Percentiles rank a stretch among this genome's conserved stretches.
Conservation (phyloP, 2,329 filamentous ascomycete genomes). For the Claviceps monticola region DNA sequence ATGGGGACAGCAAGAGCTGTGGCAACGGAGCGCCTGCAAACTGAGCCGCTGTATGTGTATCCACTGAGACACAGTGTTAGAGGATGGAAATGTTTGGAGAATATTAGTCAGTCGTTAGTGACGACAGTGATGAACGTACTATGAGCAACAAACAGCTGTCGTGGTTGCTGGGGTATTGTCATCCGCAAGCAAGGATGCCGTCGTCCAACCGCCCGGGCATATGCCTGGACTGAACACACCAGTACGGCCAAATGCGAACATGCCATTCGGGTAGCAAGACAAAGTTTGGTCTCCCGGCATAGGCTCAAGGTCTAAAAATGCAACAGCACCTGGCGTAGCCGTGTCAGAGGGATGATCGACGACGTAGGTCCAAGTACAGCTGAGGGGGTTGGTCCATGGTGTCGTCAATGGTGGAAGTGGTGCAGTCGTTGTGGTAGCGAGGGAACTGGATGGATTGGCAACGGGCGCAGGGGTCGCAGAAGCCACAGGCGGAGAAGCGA, state of each 20-base stretch:
- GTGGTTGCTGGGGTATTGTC: constrained; percentile 14
- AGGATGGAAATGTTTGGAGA: neutral
- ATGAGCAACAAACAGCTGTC: constrained; percentile 26
- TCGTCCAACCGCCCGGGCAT: constrained; percentile 27
- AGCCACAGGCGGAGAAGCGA: constrained; percentile 6
- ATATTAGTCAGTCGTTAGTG: too few species aligned
- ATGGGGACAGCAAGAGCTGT: constrained; percentile 24
- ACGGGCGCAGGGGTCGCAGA: constrained; percentile 1
- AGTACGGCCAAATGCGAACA: constrained; percentile 23
- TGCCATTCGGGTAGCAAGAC: constrained; percentile 27
- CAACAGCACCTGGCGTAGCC: constrained; percentile 16
- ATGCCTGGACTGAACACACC: constrained; percentile 27
- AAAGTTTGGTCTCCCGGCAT: constrained; percentile 21
- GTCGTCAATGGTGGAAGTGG: constrained; percentile 24
- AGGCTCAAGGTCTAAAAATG: constrained; percentile 24
- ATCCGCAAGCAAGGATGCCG: constrained; percentile 19
- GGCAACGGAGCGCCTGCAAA: constrained; percentile 22
- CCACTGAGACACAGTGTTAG: constrained; percentile 13
- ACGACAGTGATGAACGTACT: constrained; percentile 17
- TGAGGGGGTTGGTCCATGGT: constrained; percentile 21
- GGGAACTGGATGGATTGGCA: neutral
- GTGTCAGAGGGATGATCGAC: constrained; percentile 13
- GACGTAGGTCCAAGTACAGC: constrained; percentile 27
- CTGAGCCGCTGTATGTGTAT: constrained; percentile 19
- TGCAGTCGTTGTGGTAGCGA: constrained; percentile 4